Base-by-base conservation (phyloP, 2,329 filamentous ascomycete genomes). In the Epichloe bromicola region DNA sequence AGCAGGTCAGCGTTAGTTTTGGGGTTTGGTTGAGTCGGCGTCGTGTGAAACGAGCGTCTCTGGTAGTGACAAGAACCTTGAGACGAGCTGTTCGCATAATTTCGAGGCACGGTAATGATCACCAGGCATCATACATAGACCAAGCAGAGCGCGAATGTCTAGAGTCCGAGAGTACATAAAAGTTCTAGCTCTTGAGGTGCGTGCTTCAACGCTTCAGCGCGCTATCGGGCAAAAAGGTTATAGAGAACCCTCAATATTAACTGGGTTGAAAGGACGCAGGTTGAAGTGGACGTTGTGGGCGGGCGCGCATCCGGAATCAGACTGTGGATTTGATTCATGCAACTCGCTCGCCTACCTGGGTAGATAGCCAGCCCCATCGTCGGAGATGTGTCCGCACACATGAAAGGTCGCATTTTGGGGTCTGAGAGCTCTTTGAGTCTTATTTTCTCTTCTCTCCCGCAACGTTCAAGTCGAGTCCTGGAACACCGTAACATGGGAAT, bases 51-150 rank as follows among this genome's bases (percentile, higher is more conserved):
- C 17, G 39, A 43, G 40, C 17, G 34, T 10, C 26, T 38, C 11
- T 19, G 20, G 2, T 26, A 42, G 38, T 30, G 34, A 40, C n/a
- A 36, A 11, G 48, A 34, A 33, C n/a, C 19, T 41, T 38, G 11
- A 46, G 46, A 53, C 19, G 38, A 42, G 51, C 51, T 45, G 17
- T 14, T 26, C 38, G 48, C 51, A 50, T 53, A 15, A 50, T 50
- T 44, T 33, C 51, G 26, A 53, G 49, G 49, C 26, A 48, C 48
- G 45, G 51, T 49, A 45, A 48, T 51, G 41, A 48, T 51, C 38
- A 17, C 44, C 41, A 51, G 37, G 36, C 51, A 51, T 53, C 51
- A 51, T 51, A 46, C 51, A 51, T 51, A 46, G 36, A 45, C 49
- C n/a, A 26, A 34, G 42, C 39, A 37, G 47, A 45, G 48, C 48